These are phyloP conservation scores for Tricholomella constricta DNA, from an alignment of 768 basidiomycete genomes.

Conservation along the genomic window DNA sequence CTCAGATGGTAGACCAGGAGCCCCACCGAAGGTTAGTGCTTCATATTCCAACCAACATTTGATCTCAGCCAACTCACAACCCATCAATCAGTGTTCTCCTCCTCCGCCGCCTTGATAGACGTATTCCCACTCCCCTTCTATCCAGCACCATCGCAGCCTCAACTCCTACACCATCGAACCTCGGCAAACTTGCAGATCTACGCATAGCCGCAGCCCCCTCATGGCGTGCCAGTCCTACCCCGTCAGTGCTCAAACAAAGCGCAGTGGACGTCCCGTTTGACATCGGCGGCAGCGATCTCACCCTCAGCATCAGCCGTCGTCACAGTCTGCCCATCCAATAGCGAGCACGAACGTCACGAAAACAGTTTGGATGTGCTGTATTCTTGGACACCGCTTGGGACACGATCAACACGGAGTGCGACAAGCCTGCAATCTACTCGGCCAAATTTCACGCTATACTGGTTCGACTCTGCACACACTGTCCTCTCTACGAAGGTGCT, in stretches of 20 bases:
- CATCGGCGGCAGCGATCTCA: background rate
- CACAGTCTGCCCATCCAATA: background rate
- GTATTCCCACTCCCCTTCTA: constrained; percentile 71
- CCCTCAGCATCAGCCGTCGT: background rate
- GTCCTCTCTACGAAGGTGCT: background rate
- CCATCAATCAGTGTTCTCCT: constrained; percentile 65
- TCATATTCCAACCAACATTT: too few relatives aligned
- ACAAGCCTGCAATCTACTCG: background rate
- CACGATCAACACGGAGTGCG: background rate
- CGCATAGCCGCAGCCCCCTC: constrained; percentile 29
- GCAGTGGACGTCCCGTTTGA: background rate
- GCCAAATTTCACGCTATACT: background rate
- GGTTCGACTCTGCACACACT: background rate
- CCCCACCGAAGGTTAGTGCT: constrained; percentile 65
- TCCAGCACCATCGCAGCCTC: too few relatives aligned
- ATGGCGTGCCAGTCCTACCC: too few relatives aligned
- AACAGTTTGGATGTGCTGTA: too few relatives aligned
- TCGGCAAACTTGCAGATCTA: too few relatives aligned
- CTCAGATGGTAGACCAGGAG: constrained; percentile 89
- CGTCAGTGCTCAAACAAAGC: too few relatives aligned
- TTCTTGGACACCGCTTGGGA: too few relatives aligned
- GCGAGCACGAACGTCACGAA: constrained; percentile 5
- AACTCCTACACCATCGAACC: too few relatives aligned
- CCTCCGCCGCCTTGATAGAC: constrained; percentile 78
- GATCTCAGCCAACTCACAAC: background rate